A percentile compares a stretch with the other conserved stretches of the same genome.
phyloP scores from a whole-genome alignment of 768 basidiomycete genomes.

The Auriscalpium microsporum region DNA sequence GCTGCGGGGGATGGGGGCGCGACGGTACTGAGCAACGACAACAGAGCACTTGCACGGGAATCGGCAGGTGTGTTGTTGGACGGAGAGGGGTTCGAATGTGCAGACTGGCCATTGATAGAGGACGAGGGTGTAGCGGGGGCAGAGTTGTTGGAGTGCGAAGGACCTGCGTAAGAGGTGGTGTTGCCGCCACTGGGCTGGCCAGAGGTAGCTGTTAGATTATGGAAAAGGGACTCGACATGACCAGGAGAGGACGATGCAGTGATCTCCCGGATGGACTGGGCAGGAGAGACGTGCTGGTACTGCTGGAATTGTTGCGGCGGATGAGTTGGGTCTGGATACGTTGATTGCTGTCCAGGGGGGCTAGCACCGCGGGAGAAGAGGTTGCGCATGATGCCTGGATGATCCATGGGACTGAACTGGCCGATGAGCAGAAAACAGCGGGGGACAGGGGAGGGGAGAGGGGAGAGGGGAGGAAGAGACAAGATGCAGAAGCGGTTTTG shows the following conservation, averaged over 20 bases:
- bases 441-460: not conserved
- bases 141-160: constrained; percentile 25
- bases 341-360: constrained; percentile 4
- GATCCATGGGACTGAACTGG: constrained; percentile 9
- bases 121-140: constrained; percentile 36
- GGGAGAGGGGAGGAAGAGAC: not conserved
- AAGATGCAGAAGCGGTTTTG: not conserved
- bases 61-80: constrained; percentile 39
- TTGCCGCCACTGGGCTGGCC: constrained; percentile 30
- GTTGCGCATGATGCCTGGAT: constrained; percentile 12
- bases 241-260: constrained; percentile 41
- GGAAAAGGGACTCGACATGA: constrained; percentile 64
- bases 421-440: constrained; percentile 1
- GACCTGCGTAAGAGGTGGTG: constrained; percentile 21
- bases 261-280: constrained; percentile 27
- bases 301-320: constrained; percentile 11
- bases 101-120: constrained; percentile 32
- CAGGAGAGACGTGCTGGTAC: constrained; percentile 25
- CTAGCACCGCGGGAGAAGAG: constrained; percentile 16
- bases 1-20: constrained; percentile 29
- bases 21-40: constrained; percentile 56
- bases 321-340: constrained; percentile 13
- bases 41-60: constrained; percentile 59
- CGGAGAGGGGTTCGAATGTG: constrained; percentile 32
- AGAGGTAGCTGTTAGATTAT: constrained; percentile 36